phyloP scores from a whole-genome alignment of 306 rosid species.

The Cicer bijugum region DNA sequence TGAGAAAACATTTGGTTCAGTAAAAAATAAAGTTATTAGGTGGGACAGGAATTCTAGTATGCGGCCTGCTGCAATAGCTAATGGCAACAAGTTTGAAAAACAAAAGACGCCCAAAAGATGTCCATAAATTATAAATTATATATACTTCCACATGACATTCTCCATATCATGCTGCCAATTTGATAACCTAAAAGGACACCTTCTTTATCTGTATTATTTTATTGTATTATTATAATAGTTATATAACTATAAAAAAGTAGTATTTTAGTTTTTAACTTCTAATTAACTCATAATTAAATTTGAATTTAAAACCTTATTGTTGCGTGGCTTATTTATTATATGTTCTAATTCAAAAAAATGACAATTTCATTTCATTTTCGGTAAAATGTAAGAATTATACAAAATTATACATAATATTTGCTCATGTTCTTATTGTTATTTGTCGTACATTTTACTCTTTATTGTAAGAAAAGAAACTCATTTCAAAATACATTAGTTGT shows the following conservation, averaged over 20 bases:
- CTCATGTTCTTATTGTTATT: too few species aligned
- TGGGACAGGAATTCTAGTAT: constrained; percentile 9
- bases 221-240: not conserved
- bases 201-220: not conserved
- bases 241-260: not conserved
- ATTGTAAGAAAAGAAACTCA: too few species aligned
- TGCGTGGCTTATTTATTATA: too few species aligned
- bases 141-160: constrained; percentile 27
- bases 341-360: too few species aligned
- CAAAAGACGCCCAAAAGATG: constrained; percentile 18
- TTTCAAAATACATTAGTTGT: too few species aligned
- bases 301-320: too few species aligned
- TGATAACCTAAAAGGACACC: constrained; percentile 21
- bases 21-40: not conserved
- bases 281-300: too few species aligned
- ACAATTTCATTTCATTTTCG: too few species aligned
- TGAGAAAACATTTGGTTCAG: not conserved
- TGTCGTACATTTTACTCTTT: too few species aligned
- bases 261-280: too few species aligned
- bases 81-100: constrained; percentile 25
- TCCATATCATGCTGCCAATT: constrained; percentile 21
- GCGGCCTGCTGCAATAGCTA: constrained; percentile 26
- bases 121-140: not conserved
- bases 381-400: too few species aligned
- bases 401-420: too few species aligned